Conservation (phyloP, 495 filamentous ascomycete species). For the Diplogelasinospora grovesii region DNA sequence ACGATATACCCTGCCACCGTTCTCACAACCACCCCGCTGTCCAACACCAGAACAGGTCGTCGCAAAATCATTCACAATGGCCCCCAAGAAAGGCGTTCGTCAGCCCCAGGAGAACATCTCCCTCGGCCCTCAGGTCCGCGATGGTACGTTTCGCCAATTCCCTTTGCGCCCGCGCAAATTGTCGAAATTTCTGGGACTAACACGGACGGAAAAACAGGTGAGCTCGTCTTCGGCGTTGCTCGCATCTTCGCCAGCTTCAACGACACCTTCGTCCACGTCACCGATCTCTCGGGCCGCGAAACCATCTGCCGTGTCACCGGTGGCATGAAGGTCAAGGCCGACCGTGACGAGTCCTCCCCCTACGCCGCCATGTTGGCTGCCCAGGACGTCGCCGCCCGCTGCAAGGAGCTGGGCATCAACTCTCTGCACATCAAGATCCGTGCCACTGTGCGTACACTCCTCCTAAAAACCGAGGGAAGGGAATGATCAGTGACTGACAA, state of each 20-base stretch:
- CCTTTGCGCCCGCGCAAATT: slow-evolving; percentile 41
- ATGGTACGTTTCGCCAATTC: not conserved
- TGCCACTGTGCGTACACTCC: slow-evolving; percentile 80
- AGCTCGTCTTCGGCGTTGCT: slow-evolving; percentile 92
- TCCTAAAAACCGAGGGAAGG: not conserved
- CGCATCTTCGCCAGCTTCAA: slow-evolving; percentile 99
- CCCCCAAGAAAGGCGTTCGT: slow-evolving; percentile 77
- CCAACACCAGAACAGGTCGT: no score
- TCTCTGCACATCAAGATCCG: slow-evolving; percentile 99
- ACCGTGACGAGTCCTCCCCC: slow-evolving; percentile 98
- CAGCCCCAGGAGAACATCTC: slow-evolving; percentile 92
- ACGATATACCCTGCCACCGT: no score
- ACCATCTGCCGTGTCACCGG: slow-evolving; percentile 98
- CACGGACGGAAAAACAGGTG: no score
- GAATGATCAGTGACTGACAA: no score
- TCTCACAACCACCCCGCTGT: no score
- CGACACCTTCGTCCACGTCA: slow-evolving; percentile 82
- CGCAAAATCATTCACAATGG: no score
- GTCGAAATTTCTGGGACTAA: slow-evolving; percentile 53
- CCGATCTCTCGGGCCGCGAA: slow-evolving; percentile 99
- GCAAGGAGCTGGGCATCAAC: slow-evolving; percentile 99
- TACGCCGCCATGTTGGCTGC: slow-evolving; percentile 99
- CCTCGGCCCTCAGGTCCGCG: slow-evolving; percentile 83
- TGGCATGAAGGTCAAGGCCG: slow-evolving; percentile 99
- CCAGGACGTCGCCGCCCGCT: slow-evolving; percentile 87